Evolutionary conservation across 768 basidiomycete genomes (phyloP).

Genomic region (Termitomyces sp.): DNA sequence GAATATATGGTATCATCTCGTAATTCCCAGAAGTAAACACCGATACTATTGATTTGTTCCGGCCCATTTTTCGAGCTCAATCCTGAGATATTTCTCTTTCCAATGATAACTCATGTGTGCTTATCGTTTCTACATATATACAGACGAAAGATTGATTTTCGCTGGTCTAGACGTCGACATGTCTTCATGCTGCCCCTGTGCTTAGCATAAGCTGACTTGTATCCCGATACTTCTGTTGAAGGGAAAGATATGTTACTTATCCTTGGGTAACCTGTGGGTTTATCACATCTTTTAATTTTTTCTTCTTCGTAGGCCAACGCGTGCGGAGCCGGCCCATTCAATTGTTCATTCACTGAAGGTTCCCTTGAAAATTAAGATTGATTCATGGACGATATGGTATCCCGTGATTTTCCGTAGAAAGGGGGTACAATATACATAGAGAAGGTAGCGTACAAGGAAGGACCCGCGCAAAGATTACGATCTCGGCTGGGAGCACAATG

Average conservation of each 20-base stretch:
- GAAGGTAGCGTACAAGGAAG: neutral
- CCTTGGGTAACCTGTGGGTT: constrained; percentile 40
- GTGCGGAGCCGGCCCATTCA: constrained; percentile 25
- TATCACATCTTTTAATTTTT: constrained; percentile 32
- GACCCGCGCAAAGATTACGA: constrained; percentile 42
- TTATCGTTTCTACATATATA: too few relatives aligned
- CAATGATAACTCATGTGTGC: neutral
- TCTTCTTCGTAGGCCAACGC: constrained; percentile 43
- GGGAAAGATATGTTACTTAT: constrained; percentile 24
- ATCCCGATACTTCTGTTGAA: too few relatives aligned
- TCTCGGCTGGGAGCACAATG: constrained; percentile 35
- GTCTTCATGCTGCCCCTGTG: too few relatives aligned
- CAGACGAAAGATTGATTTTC: neutral
- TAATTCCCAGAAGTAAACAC: neutral
- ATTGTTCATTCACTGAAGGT: constrained; percentile 34
- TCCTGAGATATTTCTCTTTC: neutral
- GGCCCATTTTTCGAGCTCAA: neutral
- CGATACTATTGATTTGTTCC: neutral
- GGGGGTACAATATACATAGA: neutral
- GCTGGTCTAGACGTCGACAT: too few relatives aligned
- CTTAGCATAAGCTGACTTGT: too few relatives aligned
- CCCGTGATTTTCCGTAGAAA: constrained; percentile 14
- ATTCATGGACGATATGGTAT: constrained; percentile 27
- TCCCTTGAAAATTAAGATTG: constrained; percentile 21
- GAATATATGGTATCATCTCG: neutral